Percentiles rank a stretch among this genome's conserved stretches.
Evolutionary conservation across 139 green algal genomes (phyloP).

Genomic region (Nannochloris sp.): DNA sequence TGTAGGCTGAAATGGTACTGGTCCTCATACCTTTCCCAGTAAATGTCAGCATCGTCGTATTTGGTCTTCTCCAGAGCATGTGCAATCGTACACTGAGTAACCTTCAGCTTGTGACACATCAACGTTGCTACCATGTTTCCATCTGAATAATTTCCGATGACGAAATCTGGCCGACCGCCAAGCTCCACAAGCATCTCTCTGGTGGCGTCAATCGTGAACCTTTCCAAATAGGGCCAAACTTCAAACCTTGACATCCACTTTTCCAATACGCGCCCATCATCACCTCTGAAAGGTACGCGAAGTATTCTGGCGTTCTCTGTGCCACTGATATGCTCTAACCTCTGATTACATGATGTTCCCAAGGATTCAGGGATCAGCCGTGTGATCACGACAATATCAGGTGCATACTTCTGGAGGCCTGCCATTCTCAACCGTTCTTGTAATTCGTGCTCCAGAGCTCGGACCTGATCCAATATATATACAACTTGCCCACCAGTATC

Average conservation of each 20-base stretch:
- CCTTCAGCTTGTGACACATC: slow-evolving; percentile 41
- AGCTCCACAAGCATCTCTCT: slow-evolving; percentile 50
- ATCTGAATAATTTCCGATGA: slow-evolving; percentile 80
- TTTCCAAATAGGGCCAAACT: slow-evolving; percentile 78
- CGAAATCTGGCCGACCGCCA: slow-evolving; percentile 58
- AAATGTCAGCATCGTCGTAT: slow-evolving; percentile 63
- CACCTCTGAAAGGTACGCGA: slow-evolving; percentile 61
- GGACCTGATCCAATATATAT: slow-evolving; percentile 77
- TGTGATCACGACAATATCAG: slow-evolving; percentile 63
- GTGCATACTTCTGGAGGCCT: slow-evolving; percentile 32
- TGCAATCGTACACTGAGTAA: slow-evolving; percentile 73
- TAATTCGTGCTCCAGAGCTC: slow-evolving; percentile 65
- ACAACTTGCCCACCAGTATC: slow-evolving; percentile 70
- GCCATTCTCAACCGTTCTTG: slow-evolving; percentile 33
- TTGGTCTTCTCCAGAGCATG: slow-evolving; percentile 84
- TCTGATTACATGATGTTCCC: slow-evolving; percentile 68
- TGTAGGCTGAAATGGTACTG: slow-evolving; percentile 79
- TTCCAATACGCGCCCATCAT: slow-evolving; percentile 34
- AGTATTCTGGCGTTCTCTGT: slow-evolving; percentile 58
- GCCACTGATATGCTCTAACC: slow-evolving; percentile 62
- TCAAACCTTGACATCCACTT: slow-evolving; percentile 69
- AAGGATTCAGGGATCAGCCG: slow-evolving; percentile 66
- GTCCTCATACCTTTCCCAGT: slow-evolving; percentile 53
- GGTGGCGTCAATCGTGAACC: slow-evolving; percentile 60
- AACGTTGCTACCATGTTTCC: slow-evolving; percentile 74